Evolutionary conservation across 371 early-diverging fungal genomes (phyloP).

Genomic region (Mucor velutinosus): DNA sequence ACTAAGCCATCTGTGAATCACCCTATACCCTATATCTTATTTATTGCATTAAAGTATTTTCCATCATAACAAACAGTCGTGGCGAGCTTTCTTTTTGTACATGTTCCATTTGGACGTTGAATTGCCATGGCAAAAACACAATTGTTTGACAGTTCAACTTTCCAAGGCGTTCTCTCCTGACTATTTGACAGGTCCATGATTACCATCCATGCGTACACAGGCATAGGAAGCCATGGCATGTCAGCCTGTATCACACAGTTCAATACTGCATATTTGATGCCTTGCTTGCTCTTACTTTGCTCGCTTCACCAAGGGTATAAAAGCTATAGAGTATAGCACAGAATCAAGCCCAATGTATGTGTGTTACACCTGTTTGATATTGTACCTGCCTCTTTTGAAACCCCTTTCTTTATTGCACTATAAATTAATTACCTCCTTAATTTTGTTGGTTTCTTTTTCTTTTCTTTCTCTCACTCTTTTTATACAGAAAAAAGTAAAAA

Average conservation of each 20-base stretch:
- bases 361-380: neutral
- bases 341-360: neutral
- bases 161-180: no score
- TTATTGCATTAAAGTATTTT: neutral
- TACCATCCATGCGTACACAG: no score
- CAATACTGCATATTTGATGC: no score
- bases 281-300: no score
- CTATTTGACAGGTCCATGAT: no score
- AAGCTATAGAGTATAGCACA: neutral
- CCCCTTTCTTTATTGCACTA: neutral
- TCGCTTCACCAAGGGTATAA: neutral
- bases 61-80: no score
- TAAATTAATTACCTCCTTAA: neutral
- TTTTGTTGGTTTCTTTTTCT: neutral
- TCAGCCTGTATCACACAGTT: no score
- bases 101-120: no score
- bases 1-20: conserved; percentile 16
- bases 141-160: no score
- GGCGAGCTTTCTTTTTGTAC: no score
- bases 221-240: no score
- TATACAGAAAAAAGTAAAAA: neutral
- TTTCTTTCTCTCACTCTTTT: conserved; percentile 4
- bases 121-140: no score
- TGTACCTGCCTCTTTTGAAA: neutral
- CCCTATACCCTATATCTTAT: neutral